phyloP scores from a whole-genome alignment of 495 filamentous ascomycete species.

The Usnea hakonensis region DNA sequence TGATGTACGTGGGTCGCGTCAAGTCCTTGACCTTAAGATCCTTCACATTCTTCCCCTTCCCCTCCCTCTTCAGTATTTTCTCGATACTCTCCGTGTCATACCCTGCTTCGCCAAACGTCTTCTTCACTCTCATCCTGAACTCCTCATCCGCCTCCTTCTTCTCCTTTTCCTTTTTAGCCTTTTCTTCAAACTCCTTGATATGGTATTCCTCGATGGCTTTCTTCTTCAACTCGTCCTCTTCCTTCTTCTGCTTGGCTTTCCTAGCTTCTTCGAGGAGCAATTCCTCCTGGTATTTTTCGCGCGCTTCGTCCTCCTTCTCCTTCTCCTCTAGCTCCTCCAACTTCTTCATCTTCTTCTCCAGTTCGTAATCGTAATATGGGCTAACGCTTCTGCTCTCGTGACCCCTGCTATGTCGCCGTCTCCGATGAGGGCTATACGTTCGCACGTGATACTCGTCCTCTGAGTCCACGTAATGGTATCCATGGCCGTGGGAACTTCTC shows the following conservation, averaged over 20 bases:
- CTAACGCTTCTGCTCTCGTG: constrained; percentile 14
- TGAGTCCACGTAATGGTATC: constrained; percentile 7
- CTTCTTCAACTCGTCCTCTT: constrained; percentile 20
- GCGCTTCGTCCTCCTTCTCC: constrained; percentile 15
- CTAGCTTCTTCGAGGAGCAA: constrained; percentile 17
- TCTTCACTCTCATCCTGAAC: constrained; percentile 13
- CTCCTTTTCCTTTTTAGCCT: constrained; percentile 22
- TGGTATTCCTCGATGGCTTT: constrained; percentile 20
- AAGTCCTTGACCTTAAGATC: constrained; percentile 14
- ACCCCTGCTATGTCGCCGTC: neutral
- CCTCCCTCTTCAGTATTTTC: constrained; percentile 16
- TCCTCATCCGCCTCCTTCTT: constrained; percentile 23
- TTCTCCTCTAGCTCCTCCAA: constrained; percentile 22
- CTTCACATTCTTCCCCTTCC: constrained; percentile 10
- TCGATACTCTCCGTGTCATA: constrained; percentile 22
- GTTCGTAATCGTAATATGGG: constrained; percentile 17
- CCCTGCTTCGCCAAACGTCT: constrained; percentile 17
- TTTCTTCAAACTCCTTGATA: constrained; percentile 15
- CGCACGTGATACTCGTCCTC: constrained; percentile 20
- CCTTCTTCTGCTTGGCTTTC: constrained; percentile 20
- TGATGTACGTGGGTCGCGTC: constrained; percentile 40
- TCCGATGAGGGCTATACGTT: constrained; percentile 7
- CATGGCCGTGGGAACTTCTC: constrained; percentile 1
- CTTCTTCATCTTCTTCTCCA: constrained; percentile 18
- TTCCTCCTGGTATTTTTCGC: constrained; percentile 19